Percentiles rank a stretch among this genome's conserved stretches.
These are phyloP conservation scores for Aspergillus panamensis DNA, from an alignment of 495 filamentous ascomycete genomes.

Conservation along the genomic window DNA sequence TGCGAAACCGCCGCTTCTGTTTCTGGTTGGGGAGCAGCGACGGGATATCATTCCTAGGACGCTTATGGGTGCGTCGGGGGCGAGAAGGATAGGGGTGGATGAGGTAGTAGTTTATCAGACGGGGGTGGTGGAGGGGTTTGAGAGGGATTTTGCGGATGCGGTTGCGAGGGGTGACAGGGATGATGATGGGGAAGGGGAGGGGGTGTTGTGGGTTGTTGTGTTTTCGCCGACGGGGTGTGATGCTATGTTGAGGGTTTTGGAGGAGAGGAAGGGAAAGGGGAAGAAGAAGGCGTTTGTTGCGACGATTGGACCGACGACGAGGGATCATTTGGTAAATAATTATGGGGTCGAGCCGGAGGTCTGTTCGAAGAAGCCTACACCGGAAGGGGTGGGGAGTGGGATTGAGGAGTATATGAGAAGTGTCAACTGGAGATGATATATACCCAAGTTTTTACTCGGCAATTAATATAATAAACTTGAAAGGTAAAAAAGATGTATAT, in stretches of 20 bases:
- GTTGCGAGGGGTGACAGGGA: constrained; percentile 26
- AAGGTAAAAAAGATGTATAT: not conserved
- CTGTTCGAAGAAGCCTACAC: constrained; percentile 75
- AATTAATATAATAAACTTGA: not conserved
- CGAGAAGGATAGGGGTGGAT: constrained; percentile 56
- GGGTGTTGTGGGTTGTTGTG: constrained; percentile 75
- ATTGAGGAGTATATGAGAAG: constrained; percentile 54
- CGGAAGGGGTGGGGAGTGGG: constrained; percentile 72
- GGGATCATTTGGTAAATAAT: constrained; percentile 61
- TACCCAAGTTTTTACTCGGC: not conserved
- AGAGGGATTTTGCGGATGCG: constrained; percentile 53
- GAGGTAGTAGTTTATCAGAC: constrained; percentile 87
- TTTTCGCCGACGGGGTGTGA: constrained; percentile 90
- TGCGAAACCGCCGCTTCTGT: constrained; percentile 64
- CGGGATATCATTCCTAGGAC: constrained; percentile 84
- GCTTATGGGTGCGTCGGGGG: constrained; percentile 52
- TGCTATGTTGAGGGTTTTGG: constrained; percentile 69
- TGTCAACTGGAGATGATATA: not conserved
- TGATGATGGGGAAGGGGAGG: constrained; percentile 19
- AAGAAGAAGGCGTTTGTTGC: constrained; percentile 56
- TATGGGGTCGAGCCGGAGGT: constrained; percentile 78
- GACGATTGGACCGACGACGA: constrained; percentile 92
- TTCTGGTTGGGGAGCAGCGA: constrained; percentile 81
- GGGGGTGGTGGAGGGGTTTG: constrained; percentile 70
- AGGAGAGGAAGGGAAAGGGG: constrained; percentile 12